A percentile compares a stretch with the other conserved stretches of the same genome.
Evolutionary conservation across 345 rosid genomes (phyloP).

Genomic region (Pugionium dolabratum): DNA sequence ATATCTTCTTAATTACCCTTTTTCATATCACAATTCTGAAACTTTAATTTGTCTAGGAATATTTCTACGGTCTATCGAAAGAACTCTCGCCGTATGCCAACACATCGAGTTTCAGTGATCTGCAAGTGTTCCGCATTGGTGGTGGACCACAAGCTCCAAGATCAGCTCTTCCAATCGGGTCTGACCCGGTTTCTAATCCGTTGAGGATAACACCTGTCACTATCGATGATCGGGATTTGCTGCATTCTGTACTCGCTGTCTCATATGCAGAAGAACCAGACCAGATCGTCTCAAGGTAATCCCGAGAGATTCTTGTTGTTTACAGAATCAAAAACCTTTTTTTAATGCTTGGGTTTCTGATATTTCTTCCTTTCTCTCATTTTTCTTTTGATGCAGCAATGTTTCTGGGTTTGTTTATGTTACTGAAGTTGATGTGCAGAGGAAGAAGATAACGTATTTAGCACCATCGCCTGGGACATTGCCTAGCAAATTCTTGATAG

Average conservation of each 20-base stretch:
- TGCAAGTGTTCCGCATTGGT: conserved; percentile 72
- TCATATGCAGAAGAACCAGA: conserved; percentile 78
- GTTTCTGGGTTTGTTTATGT: conserved; percentile 81
- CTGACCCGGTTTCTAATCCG: conserved; percentile 51
- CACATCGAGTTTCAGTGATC: conserved; percentile 59
- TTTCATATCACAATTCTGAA: not conserved
- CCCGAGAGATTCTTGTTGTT: not conserved
- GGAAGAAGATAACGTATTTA: conserved; percentile 67
- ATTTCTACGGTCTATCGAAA: conserved; percentile 74
- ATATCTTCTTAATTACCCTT: not conserved
- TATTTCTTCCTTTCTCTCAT: not conserved
- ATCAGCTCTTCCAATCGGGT: conserved; percentile 78
- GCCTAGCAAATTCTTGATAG: conserved; percentile 63
- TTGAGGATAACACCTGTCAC: conserved; percentile 60
- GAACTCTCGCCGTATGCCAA: conserved; percentile 77
- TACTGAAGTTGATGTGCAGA: conserved; percentile 67
- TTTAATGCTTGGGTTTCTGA: not conserved
- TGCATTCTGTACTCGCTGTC: conserved; percentile 82
- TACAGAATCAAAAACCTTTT: not conserved
- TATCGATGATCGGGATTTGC: conserved; percentile 53
- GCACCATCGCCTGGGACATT: conserved; percentile 69
- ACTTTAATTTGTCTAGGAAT: conserved; percentile 56
- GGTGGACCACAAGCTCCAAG: conserved; percentile 89
- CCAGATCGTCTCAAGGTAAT: conserved; percentile 68
- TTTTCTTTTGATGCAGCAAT: conserved; percentile 49